phyloP scores from a whole-genome alignment of 225 moss, liverwort and hornwort genomes.

The Asterella californica region DNA sequence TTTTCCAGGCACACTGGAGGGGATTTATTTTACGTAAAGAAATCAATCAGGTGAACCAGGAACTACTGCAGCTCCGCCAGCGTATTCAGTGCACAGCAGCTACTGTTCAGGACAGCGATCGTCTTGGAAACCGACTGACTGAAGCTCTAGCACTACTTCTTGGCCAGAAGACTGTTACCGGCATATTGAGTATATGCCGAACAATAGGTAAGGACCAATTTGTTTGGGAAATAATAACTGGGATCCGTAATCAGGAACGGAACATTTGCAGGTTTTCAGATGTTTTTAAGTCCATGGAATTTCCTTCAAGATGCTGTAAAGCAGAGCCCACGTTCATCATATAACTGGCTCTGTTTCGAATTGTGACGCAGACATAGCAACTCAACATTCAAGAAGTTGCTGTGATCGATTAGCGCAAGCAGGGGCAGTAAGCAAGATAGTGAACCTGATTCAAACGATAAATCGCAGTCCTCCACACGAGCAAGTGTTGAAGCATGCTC shows the following conservation, averaged over 20 bases:
- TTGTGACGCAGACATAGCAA: conserved; percentile 61
- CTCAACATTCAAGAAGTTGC: conserved; percentile 65
- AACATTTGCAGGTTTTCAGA: not conserved
- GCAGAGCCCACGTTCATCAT: not conserved
- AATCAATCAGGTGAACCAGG: conserved; percentile 44
- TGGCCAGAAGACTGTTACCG: conserved; percentile 69
- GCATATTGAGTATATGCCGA: conserved; percentile 66
- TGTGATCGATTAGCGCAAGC: conserved; percentile 69
- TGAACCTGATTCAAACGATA: conserved; percentile 68
- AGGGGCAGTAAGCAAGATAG: conserved; percentile 62
- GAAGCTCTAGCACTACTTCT: conserved; percentile 66
- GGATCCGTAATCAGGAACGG: not conserved
- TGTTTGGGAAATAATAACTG: not conserved
- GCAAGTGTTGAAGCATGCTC: conserved; percentile 84
- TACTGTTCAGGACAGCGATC: conserved; percentile 58
- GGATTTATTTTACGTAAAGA: conserved; percentile 49
- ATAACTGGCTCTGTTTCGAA: not conserved
- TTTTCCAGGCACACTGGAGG: conserved; percentile 61
- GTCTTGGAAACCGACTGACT: conserved; percentile 68
- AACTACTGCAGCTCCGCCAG: conserved; percentile 50
- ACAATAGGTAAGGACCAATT: conserved; percentile 52
- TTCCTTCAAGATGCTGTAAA: no score
- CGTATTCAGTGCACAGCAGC: conserved; percentile 71
- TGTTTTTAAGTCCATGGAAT: not conserved
- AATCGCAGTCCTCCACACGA: conserved; percentile 82